Conservation (phyloP, 192 early-diverging fungal species). For the Linnemannia zychae region DNA sequence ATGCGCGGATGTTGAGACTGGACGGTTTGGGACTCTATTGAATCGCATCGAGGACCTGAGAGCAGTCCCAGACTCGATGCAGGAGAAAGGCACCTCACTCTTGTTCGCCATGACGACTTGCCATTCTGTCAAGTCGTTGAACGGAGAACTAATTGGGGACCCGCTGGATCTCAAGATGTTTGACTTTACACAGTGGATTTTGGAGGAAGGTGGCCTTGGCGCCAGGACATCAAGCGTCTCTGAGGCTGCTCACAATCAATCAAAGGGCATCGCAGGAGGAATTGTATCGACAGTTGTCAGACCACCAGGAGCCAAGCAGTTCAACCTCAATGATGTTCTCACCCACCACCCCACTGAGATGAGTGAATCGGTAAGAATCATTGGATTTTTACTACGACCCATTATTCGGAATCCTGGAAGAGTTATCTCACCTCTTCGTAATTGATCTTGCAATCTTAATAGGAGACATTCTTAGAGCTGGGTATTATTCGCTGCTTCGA, state of each 20-base stretch:
- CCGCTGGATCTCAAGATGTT: slow-evolving; percentile 99
- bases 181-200: slow-evolving; percentile 92
- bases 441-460: neutral
- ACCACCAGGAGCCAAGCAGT: slow-evolving; percentile 78
- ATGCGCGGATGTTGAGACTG: slow-evolving; percentile 60
- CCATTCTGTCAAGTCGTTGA: slow-evolving; percentile 92
- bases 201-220: slow-evolving; percentile 86
- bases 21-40: slow-evolving; percentile 33
- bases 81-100: slow-evolving; percentile 39
- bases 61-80: slow-evolving; percentile 22
- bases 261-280: slow-evolving; percentile 31
- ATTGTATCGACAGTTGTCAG: slow-evolving; percentile 89
- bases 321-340: slow-evolving; percentile 64
- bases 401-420: neutral
- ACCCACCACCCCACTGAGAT: slow-evolving; percentile 21
- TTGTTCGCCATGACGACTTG: slow-evolving; percentile 82
- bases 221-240: slow-evolving; percentile 20
- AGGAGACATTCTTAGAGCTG: slow-evolving; percentile 68
- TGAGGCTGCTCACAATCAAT: slow-evolving; percentile 10
- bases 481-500: slow-evolving; percentile 93
- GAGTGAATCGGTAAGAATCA: slow-evolving; percentile 29
- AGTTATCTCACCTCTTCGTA: neutral
- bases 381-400: slow-evolving; percentile 11
- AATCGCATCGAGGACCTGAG: slow-evolving; percentile 8
- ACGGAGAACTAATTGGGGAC: slow-evolving; percentile 93